Evolutionary conservation across 495 filamentous ascomycete genomes (phyloP).

Genomic region (Aspergillus ellipticus): DNA sequence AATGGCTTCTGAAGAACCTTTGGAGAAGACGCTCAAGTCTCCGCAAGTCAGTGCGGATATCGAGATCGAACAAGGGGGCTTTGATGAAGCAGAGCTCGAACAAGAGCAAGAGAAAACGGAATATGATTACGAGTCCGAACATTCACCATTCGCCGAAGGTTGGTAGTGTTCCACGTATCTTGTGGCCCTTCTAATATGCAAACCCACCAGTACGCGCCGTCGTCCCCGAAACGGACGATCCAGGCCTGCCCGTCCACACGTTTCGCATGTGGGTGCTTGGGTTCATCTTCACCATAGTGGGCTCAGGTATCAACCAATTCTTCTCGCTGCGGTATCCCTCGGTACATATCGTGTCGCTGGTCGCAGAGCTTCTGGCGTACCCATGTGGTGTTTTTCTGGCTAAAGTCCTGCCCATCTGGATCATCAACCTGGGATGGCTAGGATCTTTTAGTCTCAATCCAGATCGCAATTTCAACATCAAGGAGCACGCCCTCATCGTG

Average conservation of each 20-base stretch:
- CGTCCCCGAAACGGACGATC: conserved; percentile 42
- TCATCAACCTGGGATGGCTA: conserved; percentile 41
- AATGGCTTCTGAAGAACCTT: conserved; percentile 18
- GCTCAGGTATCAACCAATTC: conserved; percentile 80
- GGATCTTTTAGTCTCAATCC: conserved; percentile 53
- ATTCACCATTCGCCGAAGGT: conserved; percentile 37
- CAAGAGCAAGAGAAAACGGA: conserved; percentile 30
- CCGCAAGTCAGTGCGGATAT: conserved; percentile 13
- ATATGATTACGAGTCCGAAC: conserved; percentile 33
- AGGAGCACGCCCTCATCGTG: conserved; percentile 82
- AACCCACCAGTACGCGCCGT: conserved; percentile 26
- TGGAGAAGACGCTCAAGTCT: conserved; percentile 15
- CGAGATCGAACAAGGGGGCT: conserved; percentile 26
- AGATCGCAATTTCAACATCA: conserved; percentile 67
- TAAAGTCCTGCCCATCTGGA: conserved; percentile 42
- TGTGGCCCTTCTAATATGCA: neutral
- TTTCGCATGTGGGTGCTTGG: conserved; percentile 83
- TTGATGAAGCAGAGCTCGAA: conserved; percentile 20
- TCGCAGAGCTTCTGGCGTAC: conserved; percentile 64
- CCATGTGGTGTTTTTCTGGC: conserved; percentile 47
- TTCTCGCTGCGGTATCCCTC: conserved; percentile 85
- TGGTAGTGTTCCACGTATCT: conserved; percentile 6
- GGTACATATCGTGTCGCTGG: conserved; percentile 66
- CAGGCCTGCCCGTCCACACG: conserved; percentile 37
- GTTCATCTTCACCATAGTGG: conserved; percentile 72